Percentiles rank a stretch among this genome's conserved stretches.
phyloP scores from a whole-genome alignment of 2,329 filamentous ascomycete species.

The Colletotrichum sp. region DNA sequence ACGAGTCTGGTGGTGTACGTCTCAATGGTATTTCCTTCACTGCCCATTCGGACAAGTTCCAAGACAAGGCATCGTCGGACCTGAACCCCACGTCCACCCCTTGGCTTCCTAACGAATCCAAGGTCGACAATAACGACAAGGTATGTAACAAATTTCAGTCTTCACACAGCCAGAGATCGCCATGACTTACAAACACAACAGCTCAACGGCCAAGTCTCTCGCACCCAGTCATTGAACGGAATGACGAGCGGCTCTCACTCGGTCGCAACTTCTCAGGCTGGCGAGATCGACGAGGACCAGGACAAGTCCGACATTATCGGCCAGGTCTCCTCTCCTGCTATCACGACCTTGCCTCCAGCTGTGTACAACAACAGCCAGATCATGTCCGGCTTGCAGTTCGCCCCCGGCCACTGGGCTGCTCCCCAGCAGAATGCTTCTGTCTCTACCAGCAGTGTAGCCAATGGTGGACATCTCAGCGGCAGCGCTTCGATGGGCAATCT shows the following conservation, averaged over 20 bases:
- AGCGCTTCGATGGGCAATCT: conserved; percentile 12
- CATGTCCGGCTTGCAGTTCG: background rate
- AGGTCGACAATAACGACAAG: background rate
- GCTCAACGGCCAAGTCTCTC: background rate
- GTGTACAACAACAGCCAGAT: background rate
- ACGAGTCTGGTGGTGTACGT: conserved; percentile 12
- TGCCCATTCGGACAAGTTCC: background rate
- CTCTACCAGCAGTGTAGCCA: background rate
- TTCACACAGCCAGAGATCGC: background rate
- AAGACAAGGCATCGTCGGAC: background rate
- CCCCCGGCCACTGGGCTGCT: background rate
- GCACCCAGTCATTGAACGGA: background rate
- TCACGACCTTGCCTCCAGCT: background rate
- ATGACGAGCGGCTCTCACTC: background rate
- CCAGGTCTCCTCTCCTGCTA: background rate
- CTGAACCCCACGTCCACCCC: conserved; percentile 16
- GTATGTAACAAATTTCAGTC: background rate
- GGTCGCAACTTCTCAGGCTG: background rate
- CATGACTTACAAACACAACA: background rate
- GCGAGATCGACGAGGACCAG: background rate
- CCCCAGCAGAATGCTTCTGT: background rate
- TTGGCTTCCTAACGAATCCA: conserved; percentile 4
- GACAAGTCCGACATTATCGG: background rate
- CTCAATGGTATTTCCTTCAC: background rate
- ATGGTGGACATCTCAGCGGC: background rate